Base-by-base conservation (phyloP, 441 rosid species). In the Caryocar brasiliense region DNA sequence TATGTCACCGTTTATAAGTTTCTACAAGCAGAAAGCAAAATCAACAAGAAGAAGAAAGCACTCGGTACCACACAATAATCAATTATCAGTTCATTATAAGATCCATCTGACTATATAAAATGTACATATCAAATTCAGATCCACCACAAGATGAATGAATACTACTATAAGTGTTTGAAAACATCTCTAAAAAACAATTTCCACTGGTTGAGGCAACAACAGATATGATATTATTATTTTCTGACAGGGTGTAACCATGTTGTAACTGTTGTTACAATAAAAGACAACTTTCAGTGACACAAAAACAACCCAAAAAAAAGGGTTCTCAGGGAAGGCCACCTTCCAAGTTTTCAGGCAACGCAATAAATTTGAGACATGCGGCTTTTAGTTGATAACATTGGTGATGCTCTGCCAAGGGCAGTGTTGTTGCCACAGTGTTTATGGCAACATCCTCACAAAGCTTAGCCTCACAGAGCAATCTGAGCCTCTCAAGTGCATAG, bases 341-440 rank as follows among this genome's bases (percentile, higher is more conserved):
- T 79, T 67, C 84, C 50, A 86, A 68, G 65, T 86, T 86, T 73
- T 77, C 91, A 3, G 83, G 95, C 67, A 57, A 49, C 0, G 95
- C 84, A 14, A 82, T 62, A 28, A 83, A 90, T 70, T 76, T 86
- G 63, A 86, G 83, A 64, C 97, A 83, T 24, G 74, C 81, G 11
- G 69, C 61, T 75, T 90, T 90, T 49, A 90, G 59, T 46, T 72
- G 79, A 69, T 66, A 71, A 67, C 95, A 83, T 15, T 83, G 91
- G 56, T 86, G 97, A 73, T 82, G 95, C 68, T 90, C 95, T 12
- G 95, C 97, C 77, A 90, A 73, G 44, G 92, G 95, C 61, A 90
- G 75, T 33, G 94, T 86, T 15, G 94, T 86, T 61, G 95, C 95
- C 41, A 83, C 94, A 0, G 95, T 80, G 65, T 86, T 82, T 74